Evolutionary conservation across 1,139 yeast species (phyloP).

Genomic region (Pichia cactophila): DNA sequence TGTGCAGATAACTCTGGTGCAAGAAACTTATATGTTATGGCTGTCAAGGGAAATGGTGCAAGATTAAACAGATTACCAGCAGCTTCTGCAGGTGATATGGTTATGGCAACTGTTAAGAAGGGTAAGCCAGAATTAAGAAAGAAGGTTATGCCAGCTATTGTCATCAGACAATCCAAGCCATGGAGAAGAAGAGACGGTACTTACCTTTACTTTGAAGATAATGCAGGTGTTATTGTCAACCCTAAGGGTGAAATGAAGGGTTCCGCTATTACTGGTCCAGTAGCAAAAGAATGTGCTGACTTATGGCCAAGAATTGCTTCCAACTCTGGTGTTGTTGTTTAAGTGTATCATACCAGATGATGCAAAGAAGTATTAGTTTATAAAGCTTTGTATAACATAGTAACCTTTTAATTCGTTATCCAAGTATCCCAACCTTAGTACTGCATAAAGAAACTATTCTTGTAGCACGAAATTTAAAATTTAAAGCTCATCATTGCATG

Average conservation of each 20-base stretch:
- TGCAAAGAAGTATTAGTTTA: conserved; percentile 19
- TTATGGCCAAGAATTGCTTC: conserved; percentile 99
- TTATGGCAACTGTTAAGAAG: conserved; percentile 99
- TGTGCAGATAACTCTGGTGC: conserved; percentile 99
- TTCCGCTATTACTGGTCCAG: conserved; percentile 99
- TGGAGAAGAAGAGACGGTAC: conserved; percentile 99
- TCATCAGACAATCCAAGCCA: conserved; percentile 98
- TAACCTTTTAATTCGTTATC: conserved; percentile 12
- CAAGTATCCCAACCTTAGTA: not conserved
- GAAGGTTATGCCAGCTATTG: conserved; percentile 99
- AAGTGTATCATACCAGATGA: conserved; percentile 29
- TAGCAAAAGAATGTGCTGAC: conserved; percentile 99
- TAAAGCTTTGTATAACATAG: conserved; percentile 14
- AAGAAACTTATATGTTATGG: conserved; percentile 96
- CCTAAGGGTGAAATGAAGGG: conserved; percentile 99
- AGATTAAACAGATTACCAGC: conserved; percentile 99
- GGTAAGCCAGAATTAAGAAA: conserved; percentile 99
- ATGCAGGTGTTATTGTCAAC: conserved; percentile 99
- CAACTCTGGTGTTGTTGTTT: conserved; percentile 99
- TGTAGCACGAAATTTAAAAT: not conserved
- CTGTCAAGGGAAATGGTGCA: conserved; percentile 99
- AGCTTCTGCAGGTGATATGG: conserved; percentile 99
- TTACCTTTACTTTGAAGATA: conserved; percentile 99
- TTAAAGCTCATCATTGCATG: not conserved
- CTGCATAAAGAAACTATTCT: too few relatives aligned